phyloP scores from a whole-genome alignment of 2,329 filamentous ascomycete species.

The Macroventuria anomochaeta region DNA sequence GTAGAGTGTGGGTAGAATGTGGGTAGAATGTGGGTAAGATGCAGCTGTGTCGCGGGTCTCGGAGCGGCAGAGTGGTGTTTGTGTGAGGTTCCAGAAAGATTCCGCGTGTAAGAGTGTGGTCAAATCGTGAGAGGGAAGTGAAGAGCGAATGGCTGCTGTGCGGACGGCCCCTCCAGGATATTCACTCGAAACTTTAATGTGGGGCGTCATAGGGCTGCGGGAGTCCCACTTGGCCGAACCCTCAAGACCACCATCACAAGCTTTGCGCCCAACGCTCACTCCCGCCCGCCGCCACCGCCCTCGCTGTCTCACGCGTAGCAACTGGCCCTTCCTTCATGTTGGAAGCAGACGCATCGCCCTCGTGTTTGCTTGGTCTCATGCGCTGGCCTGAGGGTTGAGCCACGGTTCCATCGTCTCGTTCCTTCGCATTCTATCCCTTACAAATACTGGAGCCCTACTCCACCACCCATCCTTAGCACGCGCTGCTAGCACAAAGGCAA shows the following conservation, averaged over 20 bases:
- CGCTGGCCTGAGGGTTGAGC: constrained; percentile 46
- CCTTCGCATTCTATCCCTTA: constrained; percentile 19
- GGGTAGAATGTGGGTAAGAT: constrained; percentile 1
- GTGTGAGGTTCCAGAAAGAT: too few relatives aligned
- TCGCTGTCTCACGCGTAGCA: constrained; percentile 13
- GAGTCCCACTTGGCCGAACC: constrained; percentile 7
- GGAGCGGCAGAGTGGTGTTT: neutral
- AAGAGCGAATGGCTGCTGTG: neutral
- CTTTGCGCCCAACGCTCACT: constrained; percentile 23
- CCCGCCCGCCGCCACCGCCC: constrained; percentile 22
- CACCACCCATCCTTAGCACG: constrained; percentile 8
- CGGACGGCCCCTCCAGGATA: constrained; percentile 2
- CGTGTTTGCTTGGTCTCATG: constrained; percentile 41
- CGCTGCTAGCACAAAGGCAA: constrained; percentile 12
- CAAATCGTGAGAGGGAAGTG: neutral
- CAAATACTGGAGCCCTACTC: constrained; percentile 13
- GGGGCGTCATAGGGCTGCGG: constrained; percentile 12
- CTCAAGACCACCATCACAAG: constrained; percentile 12
- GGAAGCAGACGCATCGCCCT: constrained; percentile 34
- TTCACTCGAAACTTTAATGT: constrained; percentile 10
- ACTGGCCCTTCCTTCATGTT: constrained; percentile 40
- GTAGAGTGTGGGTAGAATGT: constrained; percentile 5
- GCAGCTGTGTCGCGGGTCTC: too few relatives aligned
- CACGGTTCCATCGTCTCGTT: constrained; percentile 12
- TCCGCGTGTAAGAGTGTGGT: neutral